Evolutionary conservation across 1,139 yeast species (phyloP).

Genomic region (Blastobotrys raffinosifermentans): DNA sequence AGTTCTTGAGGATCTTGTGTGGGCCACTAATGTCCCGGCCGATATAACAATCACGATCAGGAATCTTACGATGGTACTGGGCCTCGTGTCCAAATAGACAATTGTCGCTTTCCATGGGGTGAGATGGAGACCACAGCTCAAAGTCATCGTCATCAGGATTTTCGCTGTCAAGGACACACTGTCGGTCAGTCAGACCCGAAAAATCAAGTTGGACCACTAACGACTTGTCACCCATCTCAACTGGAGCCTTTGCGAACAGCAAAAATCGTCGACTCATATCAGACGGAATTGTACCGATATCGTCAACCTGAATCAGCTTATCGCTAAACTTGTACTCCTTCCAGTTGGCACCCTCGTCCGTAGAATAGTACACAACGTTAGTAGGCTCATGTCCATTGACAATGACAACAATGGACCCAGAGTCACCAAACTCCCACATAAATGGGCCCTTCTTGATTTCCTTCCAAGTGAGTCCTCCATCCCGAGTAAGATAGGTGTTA

Average conservation of each 20-base stretch:
- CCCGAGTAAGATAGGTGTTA: slow-evolving; percentile 69
- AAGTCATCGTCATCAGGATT: slow-evolving; percentile 63
- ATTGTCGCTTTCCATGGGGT: slow-evolving; percentile 50
- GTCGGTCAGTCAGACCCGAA: slow-evolving; percentile 52
- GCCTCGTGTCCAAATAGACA: slow-evolving; percentile 92
- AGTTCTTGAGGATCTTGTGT: slow-evolving; percentile 53
- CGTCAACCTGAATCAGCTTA: slow-evolving; percentile 51
- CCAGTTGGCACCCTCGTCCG: slow-evolving; percentile 83
- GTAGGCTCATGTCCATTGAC: slow-evolving; percentile 57
- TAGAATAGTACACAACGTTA: slow-evolving; percentile 54
- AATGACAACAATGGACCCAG: slow-evolving; percentile 77
- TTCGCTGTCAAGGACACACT: slow-evolving; percentile 63
- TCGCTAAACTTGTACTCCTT: slow-evolving; percentile 56
- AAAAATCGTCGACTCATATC: slow-evolving; percentile 78
- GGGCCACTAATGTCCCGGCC: slow-evolving; percentile 57
- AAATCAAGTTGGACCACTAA: slow-evolving; percentile 63
- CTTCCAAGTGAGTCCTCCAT: slow-evolving; percentile 88
- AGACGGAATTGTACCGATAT: slow-evolving; percentile 84
- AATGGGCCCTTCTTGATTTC: slow-evolving; percentile 67
- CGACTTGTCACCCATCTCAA: slow-evolving; percentile 39
- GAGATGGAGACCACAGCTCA: slow-evolving; percentile 76
- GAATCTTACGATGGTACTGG: slow-evolving; percentile 64
- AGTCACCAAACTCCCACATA: slow-evolving; percentile 96
- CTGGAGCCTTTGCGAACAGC: slow-evolving; percentile 40
- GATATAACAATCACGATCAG: slow-evolving; percentile 67